phyloP scores from a whole-genome alignment of 148 eudicot genomes.

The Arctostaphylos glauca region DNA sequence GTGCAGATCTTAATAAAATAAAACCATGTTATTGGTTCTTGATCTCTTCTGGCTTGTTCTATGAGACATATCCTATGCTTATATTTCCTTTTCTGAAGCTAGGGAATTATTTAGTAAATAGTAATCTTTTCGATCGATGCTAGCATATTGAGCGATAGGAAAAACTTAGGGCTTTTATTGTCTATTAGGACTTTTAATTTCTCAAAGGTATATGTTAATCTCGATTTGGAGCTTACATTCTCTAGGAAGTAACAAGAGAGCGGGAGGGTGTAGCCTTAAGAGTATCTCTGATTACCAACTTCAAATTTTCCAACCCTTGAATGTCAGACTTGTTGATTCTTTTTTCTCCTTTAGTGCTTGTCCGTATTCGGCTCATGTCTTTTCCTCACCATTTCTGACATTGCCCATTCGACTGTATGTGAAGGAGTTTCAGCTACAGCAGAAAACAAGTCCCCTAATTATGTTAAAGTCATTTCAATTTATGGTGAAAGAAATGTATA shows the following conservation, averaged over 20 bases:
- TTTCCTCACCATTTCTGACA: slow-evolving; percentile 10
- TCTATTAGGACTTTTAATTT: background rate
- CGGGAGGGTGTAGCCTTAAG: slow-evolving; percentile 6
- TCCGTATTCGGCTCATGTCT: slow-evolving; percentile 9
- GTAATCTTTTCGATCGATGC: background rate
- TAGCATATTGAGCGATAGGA: background rate
- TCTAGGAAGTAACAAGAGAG: slow-evolving; percentile 5
- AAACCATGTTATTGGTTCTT: background rate
- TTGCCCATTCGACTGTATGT: slow-evolving; percentile 4
- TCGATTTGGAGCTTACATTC: slow-evolving; percentile 6
- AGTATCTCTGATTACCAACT: slow-evolving; percentile 10
- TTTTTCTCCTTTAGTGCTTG: background rate
- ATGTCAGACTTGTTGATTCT: background rate
- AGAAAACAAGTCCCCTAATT: background rate
- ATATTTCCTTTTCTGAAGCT: background rate
- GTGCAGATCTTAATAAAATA: background rate
- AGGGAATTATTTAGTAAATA: background rate
- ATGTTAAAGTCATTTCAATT: background rate
- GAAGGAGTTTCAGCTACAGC: slow-evolving; percentile 8
- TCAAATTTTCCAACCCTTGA: background rate
- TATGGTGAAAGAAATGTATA: background rate
- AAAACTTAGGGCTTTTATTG: background rate
- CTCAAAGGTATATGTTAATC: slow-evolving; percentile 3
- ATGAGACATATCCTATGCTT: background rate
- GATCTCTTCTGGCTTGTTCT: background rate